A percentile compares a stretch with the other conserved stretches of the same genome.
These are phyloP conservation scores for Detonula confervacea DNA, from an alignment of 352 stramenopile species.

Conservation along the genomic window DNA sequence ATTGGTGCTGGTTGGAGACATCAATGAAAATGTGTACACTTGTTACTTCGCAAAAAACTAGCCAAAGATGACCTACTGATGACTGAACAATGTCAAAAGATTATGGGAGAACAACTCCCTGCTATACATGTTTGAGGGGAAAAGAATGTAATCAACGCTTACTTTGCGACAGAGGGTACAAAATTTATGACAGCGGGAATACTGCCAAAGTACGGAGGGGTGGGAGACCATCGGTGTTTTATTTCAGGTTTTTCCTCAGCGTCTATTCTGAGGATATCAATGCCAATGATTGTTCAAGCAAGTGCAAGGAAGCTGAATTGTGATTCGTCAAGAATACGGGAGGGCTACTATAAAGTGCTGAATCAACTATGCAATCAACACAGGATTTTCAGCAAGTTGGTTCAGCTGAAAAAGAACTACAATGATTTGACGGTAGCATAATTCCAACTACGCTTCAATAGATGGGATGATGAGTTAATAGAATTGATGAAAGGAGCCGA, in stretches of 20 bases:
- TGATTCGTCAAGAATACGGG: neutral
- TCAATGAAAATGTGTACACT: constrained; percentile 46
- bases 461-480: neutral
- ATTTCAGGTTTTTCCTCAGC: no score
- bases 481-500: neutral
- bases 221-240: no score
- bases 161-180: no score
- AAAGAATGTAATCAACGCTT: no score
- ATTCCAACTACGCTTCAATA: neutral
- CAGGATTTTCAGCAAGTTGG: neutral
- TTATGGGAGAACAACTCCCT: no score
- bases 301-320: constrained; percentile 9
- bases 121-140: no score
- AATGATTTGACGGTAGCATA: neutral
- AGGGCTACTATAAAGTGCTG: neutral
- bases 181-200: no score
- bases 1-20: constrained; percentile 40
- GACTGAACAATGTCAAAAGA: constrained; percentile 5
- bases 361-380: neutral
- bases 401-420: neutral
- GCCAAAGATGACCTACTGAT: constrained; percentile 1
- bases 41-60: neutral
- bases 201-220: no score
- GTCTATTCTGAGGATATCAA: no score
- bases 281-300: no score